Evolutionary conservation across 768 basidiomycete species (phyloP).

Genomic region (Lactarius hatsudake): DNA sequence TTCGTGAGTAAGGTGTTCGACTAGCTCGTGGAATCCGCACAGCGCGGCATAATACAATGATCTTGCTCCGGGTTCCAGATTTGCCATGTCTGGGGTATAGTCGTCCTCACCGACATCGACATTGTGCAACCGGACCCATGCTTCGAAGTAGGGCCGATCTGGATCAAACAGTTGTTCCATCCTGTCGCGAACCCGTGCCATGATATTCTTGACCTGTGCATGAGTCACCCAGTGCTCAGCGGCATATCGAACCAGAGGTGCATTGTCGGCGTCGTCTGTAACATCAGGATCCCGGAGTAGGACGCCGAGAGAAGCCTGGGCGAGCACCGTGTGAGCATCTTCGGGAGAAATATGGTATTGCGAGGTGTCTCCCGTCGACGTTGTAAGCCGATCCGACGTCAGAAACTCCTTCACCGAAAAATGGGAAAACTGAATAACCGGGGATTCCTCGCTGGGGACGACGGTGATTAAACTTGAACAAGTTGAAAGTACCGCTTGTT

Average conservation of each 20-base stretch:
- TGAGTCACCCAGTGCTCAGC: not conserved
- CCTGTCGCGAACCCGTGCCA: not conserved
- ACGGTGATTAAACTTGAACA: not conserved
- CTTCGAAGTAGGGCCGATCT: not conserved
- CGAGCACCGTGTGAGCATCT: not conserved
- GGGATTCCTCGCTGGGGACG: not conserved
- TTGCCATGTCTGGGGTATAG: too few relatives aligned
- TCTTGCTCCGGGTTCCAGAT: not conserved
- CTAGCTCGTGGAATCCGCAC: not conserved
- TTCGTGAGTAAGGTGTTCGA: not conserved
- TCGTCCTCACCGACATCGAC: not conserved
- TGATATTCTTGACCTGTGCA: not conserved
- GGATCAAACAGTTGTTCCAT: not conserved
- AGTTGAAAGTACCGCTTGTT: not conserved
- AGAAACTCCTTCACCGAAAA: not conserved
- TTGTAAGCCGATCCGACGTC: not conserved
- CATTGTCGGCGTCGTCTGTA: not conserved
- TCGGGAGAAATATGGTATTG: not conserved
- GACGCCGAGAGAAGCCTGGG: not conserved
- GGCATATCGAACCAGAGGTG: not conserved
- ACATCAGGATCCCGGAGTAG: not conserved
- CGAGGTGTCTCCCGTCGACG: not conserved
- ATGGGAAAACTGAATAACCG: not conserved
- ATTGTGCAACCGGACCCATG: not conserved
- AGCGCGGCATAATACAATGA: not conserved